phyloP scores from a whole-genome alignment of 495 filamentous ascomycete genomes.

The Xylaria castorea region DNA sequence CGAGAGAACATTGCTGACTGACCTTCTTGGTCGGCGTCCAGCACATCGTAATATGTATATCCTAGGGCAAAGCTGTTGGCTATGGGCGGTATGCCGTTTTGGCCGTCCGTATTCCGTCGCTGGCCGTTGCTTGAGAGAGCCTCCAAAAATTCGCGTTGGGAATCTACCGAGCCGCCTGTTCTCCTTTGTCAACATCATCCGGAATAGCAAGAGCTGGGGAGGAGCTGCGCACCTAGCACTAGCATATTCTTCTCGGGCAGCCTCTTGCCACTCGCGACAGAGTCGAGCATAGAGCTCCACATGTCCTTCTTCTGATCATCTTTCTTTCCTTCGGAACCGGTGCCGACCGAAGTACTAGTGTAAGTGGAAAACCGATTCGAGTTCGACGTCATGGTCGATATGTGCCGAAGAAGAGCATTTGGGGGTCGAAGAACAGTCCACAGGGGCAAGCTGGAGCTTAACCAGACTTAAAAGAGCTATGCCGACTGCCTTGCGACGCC shows the following conservation, averaged over 20 bases:
- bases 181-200: slow-evolving; percentile 34
- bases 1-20: slow-evolving; percentile 27
- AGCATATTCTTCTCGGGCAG: slow-evolving; percentile 92
- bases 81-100: slow-evolving; percentile 74
- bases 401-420: slow-evolving; percentile 36
- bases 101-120: slow-evolving; percentile 62
- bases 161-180: slow-evolving; percentile 84
- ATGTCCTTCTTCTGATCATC: slow-evolving; percentile 86
- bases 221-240: slow-evolving; percentile 69
- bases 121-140: slow-evolving; percentile 71
- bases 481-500: slow-evolving; percentile 10
- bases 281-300: slow-evolving; percentile 93
- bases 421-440: neutral
- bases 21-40: slow-evolving; percentile 96
- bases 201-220: slow-evolving; percentile 20
- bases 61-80: slow-evolving; percentile 93
- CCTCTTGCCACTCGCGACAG: slow-evolving; percentile 86
- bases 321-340: slow-evolving; percentile 54
- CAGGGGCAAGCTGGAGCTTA: neutral
- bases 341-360: slow-evolving; percentile 55
- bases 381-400: slow-evolving; percentile 60
- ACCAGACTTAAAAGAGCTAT: slow-evolving; percentile 2
- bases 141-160: slow-evolving; percentile 89
- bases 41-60: slow-evolving; percentile 93
- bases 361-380: slow-evolving; percentile 62